Evolutionary conservation across 2,329 filamentous ascomycete species (phyloP), one percentile per base, ranked within the genome.

Genomic region (Trichoderma afroharzianum): DNA sequence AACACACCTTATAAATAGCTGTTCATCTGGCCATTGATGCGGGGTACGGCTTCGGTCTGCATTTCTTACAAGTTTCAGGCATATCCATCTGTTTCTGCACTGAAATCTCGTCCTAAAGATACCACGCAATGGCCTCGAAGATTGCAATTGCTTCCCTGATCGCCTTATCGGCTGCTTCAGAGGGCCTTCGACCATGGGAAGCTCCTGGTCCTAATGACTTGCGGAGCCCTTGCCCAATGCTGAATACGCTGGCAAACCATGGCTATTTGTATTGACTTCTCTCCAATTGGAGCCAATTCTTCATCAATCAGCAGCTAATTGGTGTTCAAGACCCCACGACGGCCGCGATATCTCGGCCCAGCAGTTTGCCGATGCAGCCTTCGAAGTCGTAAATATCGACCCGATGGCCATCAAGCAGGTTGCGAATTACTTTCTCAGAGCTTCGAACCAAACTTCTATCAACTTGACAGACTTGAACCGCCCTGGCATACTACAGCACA

Each of bases 211-310:
- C 72, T 4, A 58, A 63, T 15, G 71, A 74, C 53, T 72, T 73
- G 53, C 72, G 75, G 12, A 63, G 70, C 9, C 75, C 75, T 7
- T 76, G 75, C 68, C 75, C 75, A 12, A 76, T 76, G 75, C 68
- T 76, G 18, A 76, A 76, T 70, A 74, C 75, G 2, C 72, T 76
- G 36, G 75, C 75, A 36, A 74, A 76, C 57, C 75, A 76, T 70
- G 75, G 74, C 59, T 76, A 75, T 63, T 55, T 76, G 71, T 72
- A 72, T 5, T 71, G 32, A 43, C 11, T 3, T 21, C 28, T 30
- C 28, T 55, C 28, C 58, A 36, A 30, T 15, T 26, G n/a, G 47
- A 39, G 14, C 28, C 21, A 53, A 61, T 32, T n/a, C 26, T 26
- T 15, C n/a, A 32, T n/a, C n/a, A n/a, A 11, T 32, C 18, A 18